phyloP scores from a whole-genome alignment of 768 basidiomycete species.

The Termitomyces sp. region DNA sequence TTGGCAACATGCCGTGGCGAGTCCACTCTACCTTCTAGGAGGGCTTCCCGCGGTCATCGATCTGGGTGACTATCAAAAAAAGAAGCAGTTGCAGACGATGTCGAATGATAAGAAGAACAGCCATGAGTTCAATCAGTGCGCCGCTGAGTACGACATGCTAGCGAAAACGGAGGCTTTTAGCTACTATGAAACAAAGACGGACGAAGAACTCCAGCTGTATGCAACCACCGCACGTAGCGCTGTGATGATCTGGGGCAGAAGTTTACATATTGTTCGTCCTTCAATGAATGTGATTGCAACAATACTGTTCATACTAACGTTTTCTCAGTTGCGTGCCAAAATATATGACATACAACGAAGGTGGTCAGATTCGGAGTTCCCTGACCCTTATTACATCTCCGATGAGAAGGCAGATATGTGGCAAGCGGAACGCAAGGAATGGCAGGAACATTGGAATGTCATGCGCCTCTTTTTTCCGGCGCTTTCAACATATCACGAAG shows the following conservation, averaged over 20 bases:
- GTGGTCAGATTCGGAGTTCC: background rate
- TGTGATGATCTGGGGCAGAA: background rate
- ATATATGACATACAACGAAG: background rate
- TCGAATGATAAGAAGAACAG: background rate
- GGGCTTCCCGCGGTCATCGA: background rate
- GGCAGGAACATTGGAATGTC: background rate
- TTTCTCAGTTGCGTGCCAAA: background rate
- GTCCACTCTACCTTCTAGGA: background rate
- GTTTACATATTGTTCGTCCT: background rate
- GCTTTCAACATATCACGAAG: background rate
- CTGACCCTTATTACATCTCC: background rate
- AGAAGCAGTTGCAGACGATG: background rate
- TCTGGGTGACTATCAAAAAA: background rate
- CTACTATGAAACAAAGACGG: background rate
- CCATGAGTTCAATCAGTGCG: background rate
- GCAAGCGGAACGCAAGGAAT: background rate
- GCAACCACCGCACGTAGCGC: background rate
- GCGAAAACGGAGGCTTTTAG: background rate
- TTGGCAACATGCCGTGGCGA: background rate
- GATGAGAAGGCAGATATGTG: background rate
- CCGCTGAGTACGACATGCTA: background rate
- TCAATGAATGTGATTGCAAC: background rate
- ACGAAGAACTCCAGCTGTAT: background rate
- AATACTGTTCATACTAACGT: background rate
- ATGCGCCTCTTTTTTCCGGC: background rate